These are phyloP conservation scores for Monilinia vaccinii-corymbosi DNA, from an alignment of 2,329 filamentous ascomycete genomes.

Conservation along the genomic window DNA sequence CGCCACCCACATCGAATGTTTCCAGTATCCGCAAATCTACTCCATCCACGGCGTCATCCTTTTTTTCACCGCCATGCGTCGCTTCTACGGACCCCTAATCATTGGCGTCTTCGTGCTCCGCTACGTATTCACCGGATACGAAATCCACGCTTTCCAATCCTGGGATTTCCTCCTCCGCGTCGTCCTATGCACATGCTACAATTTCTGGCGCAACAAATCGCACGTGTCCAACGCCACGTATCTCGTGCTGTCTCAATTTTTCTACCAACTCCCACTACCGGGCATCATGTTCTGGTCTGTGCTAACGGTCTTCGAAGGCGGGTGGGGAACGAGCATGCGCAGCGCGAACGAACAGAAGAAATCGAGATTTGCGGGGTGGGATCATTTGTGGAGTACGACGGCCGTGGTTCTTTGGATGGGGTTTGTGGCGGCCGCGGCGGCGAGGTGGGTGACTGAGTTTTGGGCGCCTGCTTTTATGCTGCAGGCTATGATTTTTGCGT, in stretches of 20 bases:
- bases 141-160: constrained; percentile 25
- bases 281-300: constrained; percentile 32
- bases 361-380: constrained; percentile 7
- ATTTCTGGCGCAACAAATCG: constrained; percentile 26
- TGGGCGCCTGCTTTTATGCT: constrained; percentile 10
- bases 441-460: constrained; percentile 3
- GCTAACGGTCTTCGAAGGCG: constrained; percentile 29
- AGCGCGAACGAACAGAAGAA: constrained; percentile 25
- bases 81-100: constrained; percentile 28
- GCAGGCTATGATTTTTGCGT: constrained; percentile 10
- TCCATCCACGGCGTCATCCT: constrained; percentile 29
- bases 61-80: constrained; percentile 29
- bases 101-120: constrained; percentile 25
- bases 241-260: constrained; percentile 15
- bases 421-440: constrained; percentile 12
- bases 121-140: constrained; percentile 27
- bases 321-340: constrained; percentile 32
- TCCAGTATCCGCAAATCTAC: constrained; percentile 31
- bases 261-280: constrained; percentile 31
- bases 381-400: constrained; percentile 14
- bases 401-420: constrained; percentile 16
- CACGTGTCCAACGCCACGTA: constrained; percentile 24
- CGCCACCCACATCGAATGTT: constrained; percentile 31
- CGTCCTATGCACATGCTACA: constrained; percentile 27
- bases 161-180: constrained; percentile 27